Conservation (phyloP, 306 rosid genomes). For the Acacia confusa region DNA sequence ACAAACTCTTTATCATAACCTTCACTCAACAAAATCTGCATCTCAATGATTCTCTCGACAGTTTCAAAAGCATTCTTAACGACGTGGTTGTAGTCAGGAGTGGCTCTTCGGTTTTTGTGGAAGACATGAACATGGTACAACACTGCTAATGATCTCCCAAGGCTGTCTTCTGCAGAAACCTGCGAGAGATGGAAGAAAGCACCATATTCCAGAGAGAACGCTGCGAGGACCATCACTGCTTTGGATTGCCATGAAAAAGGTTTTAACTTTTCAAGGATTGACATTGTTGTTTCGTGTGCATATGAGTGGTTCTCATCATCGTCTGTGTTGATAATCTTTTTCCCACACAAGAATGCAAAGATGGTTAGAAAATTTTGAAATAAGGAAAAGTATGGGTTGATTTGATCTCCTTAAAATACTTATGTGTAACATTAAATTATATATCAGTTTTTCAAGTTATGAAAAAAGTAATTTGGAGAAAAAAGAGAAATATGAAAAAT, state of each 20-base stretch:
- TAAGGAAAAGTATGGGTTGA: not conserved
- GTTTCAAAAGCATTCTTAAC: conserved; percentile 37
- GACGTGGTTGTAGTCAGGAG: conserved; percentile 32
- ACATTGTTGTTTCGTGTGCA: conserved; percentile 43
- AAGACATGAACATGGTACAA: conserved; percentile 32
- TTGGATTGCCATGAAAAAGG: conserved; percentile 67
- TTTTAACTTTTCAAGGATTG: conserved; percentile 39
- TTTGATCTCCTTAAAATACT: too few relatives aligned
- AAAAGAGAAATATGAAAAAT: too few relatives aligned
- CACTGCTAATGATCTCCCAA: conserved; percentile 42
- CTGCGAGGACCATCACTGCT: conserved; percentile 47
- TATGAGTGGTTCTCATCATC: conserved; percentile 28
- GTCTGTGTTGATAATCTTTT: conserved; percentile 2
- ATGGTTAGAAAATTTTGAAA: not conserved
- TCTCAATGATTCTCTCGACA: conserved; percentile 54
- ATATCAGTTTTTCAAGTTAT: too few relatives aligned
- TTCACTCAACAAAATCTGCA: conserved; percentile 47
- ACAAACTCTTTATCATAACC: conserved; percentile 35
- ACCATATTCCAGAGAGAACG: conserved; percentile 43
- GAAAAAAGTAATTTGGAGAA: too few relatives aligned
- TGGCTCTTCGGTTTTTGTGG: conserved; percentile 29
- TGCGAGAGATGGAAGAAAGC: conserved; percentile 40
- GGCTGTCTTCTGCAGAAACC: conserved; percentile 31
- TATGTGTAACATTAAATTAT: too few relatives aligned
- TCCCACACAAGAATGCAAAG: not conserved